Base-by-base conservation (phyloP, 1,139 yeast species). In the Yamadazyma triangularis region DNA sequence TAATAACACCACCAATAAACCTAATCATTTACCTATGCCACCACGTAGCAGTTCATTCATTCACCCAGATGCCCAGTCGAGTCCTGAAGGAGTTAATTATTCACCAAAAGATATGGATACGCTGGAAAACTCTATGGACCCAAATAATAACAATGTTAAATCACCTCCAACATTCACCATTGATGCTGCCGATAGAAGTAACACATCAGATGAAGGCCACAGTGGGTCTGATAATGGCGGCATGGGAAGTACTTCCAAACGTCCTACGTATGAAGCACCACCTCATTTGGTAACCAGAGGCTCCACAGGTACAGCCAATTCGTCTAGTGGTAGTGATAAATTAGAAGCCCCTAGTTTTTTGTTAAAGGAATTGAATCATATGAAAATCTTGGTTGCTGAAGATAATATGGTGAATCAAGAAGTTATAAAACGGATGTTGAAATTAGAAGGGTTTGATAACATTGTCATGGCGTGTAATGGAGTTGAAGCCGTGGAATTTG, bases 391-490 rank as follows among this genome's bases (percentile, higher is more conserved):
- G 35, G 89, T 91, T n/a, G 97, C 96, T 0, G 98, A 91, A 50
- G 98, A 91, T 51, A 91, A 91, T 47, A 63, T 72, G 42, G 94
- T 91, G 9, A 89, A 91, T 51, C 96, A 88, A 53, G 94, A 87
- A 53, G 95, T 91, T 20, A 83, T 88, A 45, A 78, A 73, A 46
- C 64, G 96, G 37, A 87, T 89, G 95, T 66, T 91, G 36, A 71
- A 71, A 35, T 61, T 86, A 13, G 95, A 88, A 55, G 95, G 95
- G 1, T 73, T 84, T 40, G 58, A 56, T 4, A 74, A 81, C 40
- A 66, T 91, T 27, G 79, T 79, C 5, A 60, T 86, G 57, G 96
- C 95, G 1, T 73, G 81, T 38, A 91, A 89, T 55, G 98, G 98
- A n/a, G 80, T 77, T 26, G 93, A 84, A 44, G 96, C 95, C 0